Percentiles rank a stretch among this genome's conserved stretches.
These are phyloP conservation scores for Vitis amurensis DNA, from an alignment of 164 flowering plant species.

Conservation along the genomic window DNA sequence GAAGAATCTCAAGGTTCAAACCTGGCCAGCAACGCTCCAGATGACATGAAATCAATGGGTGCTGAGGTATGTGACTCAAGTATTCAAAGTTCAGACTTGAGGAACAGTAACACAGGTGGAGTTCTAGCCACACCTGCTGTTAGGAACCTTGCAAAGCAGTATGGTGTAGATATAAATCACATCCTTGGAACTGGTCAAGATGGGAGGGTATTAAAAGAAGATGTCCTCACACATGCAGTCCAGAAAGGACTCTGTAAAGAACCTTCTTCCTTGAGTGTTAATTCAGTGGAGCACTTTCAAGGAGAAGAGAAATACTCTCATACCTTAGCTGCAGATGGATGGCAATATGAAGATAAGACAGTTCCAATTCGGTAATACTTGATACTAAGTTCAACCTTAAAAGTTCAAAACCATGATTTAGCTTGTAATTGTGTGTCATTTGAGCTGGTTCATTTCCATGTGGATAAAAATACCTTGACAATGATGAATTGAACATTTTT, in stretches of 20 bases:
- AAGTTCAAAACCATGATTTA: neutral
- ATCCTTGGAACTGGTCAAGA: slow-evolving; percentile 80
- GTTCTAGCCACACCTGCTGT: slow-evolving; percentile 81
- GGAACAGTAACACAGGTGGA: slow-evolving; percentile 28
- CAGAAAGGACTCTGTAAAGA: slow-evolving; percentile 39
- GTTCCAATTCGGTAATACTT: slow-evolving; percentile 65
- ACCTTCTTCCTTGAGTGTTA: slow-evolving; percentile 20
- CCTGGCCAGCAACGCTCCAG: slow-evolving; percentile 22
- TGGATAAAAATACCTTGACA: neutral
- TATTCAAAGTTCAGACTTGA: slow-evolving; percentile 14
- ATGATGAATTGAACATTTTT: neutral
- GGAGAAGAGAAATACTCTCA: slow-evolving; percentile 24
- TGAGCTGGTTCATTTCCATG: neutral
- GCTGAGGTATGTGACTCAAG: slow-evolving; percentile 22
- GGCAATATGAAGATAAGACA: slow-evolving; percentile 47
- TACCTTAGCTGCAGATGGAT: slow-evolving; percentile 22
- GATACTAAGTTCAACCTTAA: neutral
- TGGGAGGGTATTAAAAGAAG: slow-evolving; percentile 83
- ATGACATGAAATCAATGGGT: slow-evolving; percentile 5
- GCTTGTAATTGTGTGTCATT: too few relatives aligned
- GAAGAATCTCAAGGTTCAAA: slow-evolving; percentile 39
- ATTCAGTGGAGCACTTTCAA: slow-evolving; percentile 15
- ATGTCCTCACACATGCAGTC: slow-evolving; percentile 62
- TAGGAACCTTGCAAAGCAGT: slow-evolving; percentile 71
- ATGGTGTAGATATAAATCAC: slow-evolving; percentile 62